phyloP scores from a whole-genome alignment of 2,329 filamentous ascomycete species.

The Teratosphaeria viscida region DNA sequence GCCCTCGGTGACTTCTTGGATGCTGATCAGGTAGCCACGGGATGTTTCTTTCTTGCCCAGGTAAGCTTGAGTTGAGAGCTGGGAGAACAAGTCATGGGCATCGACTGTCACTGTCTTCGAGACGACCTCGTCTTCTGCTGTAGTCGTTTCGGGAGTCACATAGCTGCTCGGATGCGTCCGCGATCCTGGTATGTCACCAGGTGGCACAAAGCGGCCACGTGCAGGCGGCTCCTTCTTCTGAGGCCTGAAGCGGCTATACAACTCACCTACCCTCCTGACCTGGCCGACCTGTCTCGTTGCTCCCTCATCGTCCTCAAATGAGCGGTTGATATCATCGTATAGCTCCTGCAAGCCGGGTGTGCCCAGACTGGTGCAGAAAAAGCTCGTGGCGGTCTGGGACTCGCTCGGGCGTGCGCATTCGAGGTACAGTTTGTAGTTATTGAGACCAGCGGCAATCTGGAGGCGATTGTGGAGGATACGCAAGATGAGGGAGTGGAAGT shows the following conservation, averaged over 20 bases:
- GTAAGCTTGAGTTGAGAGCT: conserved; percentile 59
- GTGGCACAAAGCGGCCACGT: conserved; percentile 22
- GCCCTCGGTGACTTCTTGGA: conserved; percentile 56
- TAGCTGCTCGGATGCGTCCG: conserved; percentile 26
- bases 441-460: conserved; percentile 45
- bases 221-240: conserved; percentile 42
- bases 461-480: conserved; percentile 57
- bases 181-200: conserved; percentile 39
- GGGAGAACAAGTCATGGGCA: conserved; percentile 60
- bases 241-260: conserved; percentile 65
- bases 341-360: conserved; percentile 48
- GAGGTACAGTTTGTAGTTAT: conserved; percentile 58
- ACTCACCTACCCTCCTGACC: conserved; percentile 42
- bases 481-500: conserved; percentile 52
- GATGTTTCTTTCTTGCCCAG: conserved; percentile 56
- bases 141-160: conserved; percentile 6
- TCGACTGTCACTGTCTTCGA: conserved; percentile 56
- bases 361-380: conserved; percentile 57
- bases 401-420: conserved; percentile 68
- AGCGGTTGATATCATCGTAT: background rate
- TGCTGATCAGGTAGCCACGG: conserved; percentile 52
- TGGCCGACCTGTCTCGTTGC: conserved; percentile 15
- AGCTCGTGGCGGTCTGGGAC: conserved; percentile 56
- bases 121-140: conserved; percentile 29
- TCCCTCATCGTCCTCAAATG: background rate